phyloP scores from a whole-genome alignment of 768 basidiomycete genomes.

The Lentinula sp. region DNA sequence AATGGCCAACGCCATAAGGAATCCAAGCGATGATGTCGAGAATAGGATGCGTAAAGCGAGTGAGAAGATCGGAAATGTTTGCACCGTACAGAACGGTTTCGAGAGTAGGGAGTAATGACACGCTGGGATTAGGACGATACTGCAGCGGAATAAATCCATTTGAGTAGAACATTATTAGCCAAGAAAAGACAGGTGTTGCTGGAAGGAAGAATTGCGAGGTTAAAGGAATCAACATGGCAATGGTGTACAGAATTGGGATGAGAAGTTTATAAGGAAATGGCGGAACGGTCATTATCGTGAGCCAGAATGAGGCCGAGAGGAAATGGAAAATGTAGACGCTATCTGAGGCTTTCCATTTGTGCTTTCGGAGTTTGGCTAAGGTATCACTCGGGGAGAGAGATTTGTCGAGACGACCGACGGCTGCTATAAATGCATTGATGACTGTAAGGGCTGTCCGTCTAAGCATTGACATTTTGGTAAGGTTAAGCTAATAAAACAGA shows the following conservation, averaged over 20 bases:
- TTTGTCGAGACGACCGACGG: slow-evolving; percentile 66
- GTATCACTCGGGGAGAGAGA: slow-evolving; percentile 69
- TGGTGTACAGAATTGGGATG: slow-evolving; percentile 67
- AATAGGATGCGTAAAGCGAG: slow-evolving; percentile 86
- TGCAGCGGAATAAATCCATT: slow-evolving; percentile 77
- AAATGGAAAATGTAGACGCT: slow-evolving; percentile 61
- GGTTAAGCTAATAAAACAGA: neutral
- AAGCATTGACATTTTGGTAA: neutral
- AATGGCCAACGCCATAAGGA: slow-evolving; percentile 95
- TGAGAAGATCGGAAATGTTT: slow-evolving; percentile 96
- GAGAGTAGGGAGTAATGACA: slow-evolving; percentile 89
- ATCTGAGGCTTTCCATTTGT: slow-evolving; percentile 54
- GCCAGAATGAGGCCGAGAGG: slow-evolving; percentile 60
- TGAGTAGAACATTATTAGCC: slow-evolving; percentile 82
- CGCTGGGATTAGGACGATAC: slow-evolving; percentile 80
- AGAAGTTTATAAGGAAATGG: slow-evolving; percentile 67
- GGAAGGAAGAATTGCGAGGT: slow-evolving; percentile 90
- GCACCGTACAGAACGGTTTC: slow-evolving; percentile 95
- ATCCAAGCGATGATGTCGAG: slow-evolving; percentile 95
- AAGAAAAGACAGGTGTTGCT: slow-evolving; percentile 80
- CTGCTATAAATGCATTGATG: slow-evolving; percentile 48
- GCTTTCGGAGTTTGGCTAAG: slow-evolving; percentile 47
- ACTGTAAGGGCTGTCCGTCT: slow-evolving; percentile 1
- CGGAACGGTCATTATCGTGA: slow-evolving; percentile 65
- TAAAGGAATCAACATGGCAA: slow-evolving; percentile 73